Percentiles rank a stretch among this genome's conserved stretches.
phyloP scores from a whole-genome alignment of 1,284 basidiomycete genomes.

The Porodaedalea pini region DNA sequence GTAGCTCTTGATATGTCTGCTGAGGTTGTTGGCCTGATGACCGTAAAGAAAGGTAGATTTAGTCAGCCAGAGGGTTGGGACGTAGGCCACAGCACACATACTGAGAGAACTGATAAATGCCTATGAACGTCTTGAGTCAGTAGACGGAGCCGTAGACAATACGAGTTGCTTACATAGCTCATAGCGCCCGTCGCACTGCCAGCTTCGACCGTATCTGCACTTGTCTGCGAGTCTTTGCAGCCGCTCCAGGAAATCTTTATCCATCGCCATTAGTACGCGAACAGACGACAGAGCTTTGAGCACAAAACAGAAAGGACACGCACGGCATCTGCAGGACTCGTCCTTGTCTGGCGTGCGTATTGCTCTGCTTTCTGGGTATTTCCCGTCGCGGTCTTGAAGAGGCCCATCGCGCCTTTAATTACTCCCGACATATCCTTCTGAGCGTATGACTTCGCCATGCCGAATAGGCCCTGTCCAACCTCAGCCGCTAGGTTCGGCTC shows the following conservation, averaged over 20 bases:
- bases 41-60: slow-evolving; percentile 11
- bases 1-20: slow-evolving; percentile 79
- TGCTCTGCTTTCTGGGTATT: slow-evolving; percentile 55
- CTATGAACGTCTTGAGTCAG: slow-evolving; percentile 37
- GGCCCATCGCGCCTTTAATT: slow-evolving; percentile 50
- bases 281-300: background rate
- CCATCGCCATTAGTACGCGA: background rate
- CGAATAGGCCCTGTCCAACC: slow-evolving; percentile 72
- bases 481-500: slow-evolving; percentile 82
- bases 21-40: slow-evolving; percentile 54
- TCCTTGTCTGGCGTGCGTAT: slow-evolving; percentile 63
- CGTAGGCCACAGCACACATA: slow-evolving; percentile 31
- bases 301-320: slow-evolving; percentile 25
- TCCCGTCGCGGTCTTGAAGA: slow-evolving; percentile 48
- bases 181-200: slow-evolving; percentile 87
- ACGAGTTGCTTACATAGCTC: slow-evolving; percentile 55
- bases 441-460: slow-evolving; percentile 67
- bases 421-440: slow-evolving; percentile 76
- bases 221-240: slow-evolving; percentile 92
- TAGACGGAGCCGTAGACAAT: background rate
- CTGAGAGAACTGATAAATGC: slow-evolving; percentile 71
- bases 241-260: slow-evolving; percentile 76
- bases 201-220: slow-evolving; percentile 82
- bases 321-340: slow-evolving; percentile 72
- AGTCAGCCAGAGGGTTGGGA: slow-evolving; percentile 14